phyloP scores from a whole-genome alignment of 495 filamentous ascomycete genomes.

The Xylona heveae region DNA sequence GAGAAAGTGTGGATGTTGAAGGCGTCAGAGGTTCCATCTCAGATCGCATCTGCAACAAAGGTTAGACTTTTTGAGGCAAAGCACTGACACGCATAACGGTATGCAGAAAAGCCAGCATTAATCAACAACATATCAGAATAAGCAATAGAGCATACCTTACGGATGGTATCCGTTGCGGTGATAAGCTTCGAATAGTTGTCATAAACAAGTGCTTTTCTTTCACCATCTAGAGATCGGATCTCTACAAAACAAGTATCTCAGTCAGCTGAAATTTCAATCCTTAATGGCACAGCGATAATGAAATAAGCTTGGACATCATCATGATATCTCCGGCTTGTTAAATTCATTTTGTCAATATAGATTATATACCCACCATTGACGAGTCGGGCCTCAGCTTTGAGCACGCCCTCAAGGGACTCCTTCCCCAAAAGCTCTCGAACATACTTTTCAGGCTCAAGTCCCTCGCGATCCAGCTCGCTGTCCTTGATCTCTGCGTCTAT shows the following conservation, averaged over 20 bases:
- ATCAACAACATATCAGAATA: no score
- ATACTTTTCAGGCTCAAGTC: slow-evolving; percentile 35
- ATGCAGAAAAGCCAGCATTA: no score
- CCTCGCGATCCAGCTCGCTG: slow-evolving; percentile 28
- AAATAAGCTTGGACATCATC: no score
- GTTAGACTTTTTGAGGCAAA: no score
- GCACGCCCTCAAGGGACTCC: slow-evolving; percentile 38
- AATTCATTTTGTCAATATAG: not conserved
- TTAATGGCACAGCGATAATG: no score
- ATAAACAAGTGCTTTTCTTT: slow-evolving; percentile 91
- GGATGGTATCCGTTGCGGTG: slow-evolving; percentile 82
- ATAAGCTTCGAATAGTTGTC: slow-evolving; percentile 97
- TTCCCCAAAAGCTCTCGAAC: slow-evolving; percentile 40
- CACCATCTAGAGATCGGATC: slow-evolving; percentile 75
- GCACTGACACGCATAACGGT: no score
- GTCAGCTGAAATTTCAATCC: no score
- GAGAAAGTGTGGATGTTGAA: slow-evolving; percentile 29
- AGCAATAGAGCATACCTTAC: slow-evolving; percentile 34
- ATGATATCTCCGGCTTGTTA: no score
- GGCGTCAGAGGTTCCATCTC: slow-evolving; percentile 58
- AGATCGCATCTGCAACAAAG: slow-evolving; percentile 30
- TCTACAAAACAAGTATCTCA: no score
- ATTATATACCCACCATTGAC: slow-evolving; percentile 21
- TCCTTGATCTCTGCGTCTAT: slow-evolving; percentile 5
- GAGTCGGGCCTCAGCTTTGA: slow-evolving; percentile 40